Evolutionary conservation across 495 filamentous ascomycete genomes (phyloP), one percentile per base, ranked within the genome.

Genomic region (Trichoderma reesei): DNA sequence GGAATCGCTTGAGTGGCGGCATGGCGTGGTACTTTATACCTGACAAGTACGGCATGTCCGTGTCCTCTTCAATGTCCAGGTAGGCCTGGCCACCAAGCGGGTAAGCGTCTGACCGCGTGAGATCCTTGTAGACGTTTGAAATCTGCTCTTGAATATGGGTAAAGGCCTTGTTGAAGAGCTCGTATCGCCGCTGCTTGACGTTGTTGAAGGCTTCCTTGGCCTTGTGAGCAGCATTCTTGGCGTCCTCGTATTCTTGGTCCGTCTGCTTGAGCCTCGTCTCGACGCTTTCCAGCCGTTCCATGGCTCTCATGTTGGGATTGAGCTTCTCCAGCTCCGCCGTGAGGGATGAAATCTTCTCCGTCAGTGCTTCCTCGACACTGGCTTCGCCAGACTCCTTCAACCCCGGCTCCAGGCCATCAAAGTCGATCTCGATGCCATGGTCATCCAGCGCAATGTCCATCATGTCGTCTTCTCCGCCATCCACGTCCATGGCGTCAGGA

Each of bases 21-120:
- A 96, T 98, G 68, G 95, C 94, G 74, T 97, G 91, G 75, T 98
- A 99, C 68, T 95, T 96, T 76, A 99, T 90, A 26, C 94, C 94
- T 61, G 88, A 89, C 0, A 96, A 84, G 76, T 96, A 98, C 0
- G 94, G 95, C 37, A 75, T 80, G 68, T 93, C 90, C 37, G 86
- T 87, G 74, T 96, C 92, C 69, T 88, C 86, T 70, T 92, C 90
- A 71, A 92, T 90, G 69, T 97, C 95, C 46, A 99, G 86, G 71
- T 96, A 96, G 46, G 94, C 94, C 80, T 92, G 90, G 44, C 94
- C 94, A 67, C 95, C 94, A 61, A 97, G 80, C 10, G 92, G 92
- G 71, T 92, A 91, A 14, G 86, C 85, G n/a, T 85, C 74, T 65
- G 88, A 90, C 51, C 89, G 85, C 18, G 94, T 99, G 41, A 99